Evolutionary conservation across 345 rosid species (phyloP).

Genomic region (Brassica rapa): DNA sequence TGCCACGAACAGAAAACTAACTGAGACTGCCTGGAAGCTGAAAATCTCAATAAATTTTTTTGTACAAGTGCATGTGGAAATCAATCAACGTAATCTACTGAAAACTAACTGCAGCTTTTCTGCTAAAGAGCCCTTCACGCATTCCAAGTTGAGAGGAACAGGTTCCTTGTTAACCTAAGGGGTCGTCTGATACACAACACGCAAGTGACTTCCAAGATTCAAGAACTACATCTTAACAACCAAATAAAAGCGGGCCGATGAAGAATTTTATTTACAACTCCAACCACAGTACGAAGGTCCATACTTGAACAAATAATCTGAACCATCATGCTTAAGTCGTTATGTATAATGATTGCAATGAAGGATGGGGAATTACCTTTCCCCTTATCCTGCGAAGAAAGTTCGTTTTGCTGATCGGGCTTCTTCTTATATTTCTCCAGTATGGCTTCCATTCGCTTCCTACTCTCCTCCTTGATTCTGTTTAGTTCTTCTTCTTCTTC

Average conservation of each 20-base stretch:
- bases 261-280: neutral
- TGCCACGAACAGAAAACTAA: constrained; percentile 33
- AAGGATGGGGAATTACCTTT: constrained; percentile 46
- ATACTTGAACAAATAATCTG: constrained; percentile 11
- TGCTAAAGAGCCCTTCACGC: neutral
- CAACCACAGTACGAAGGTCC: constrained; percentile 1
- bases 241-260: constrained; percentile 1
- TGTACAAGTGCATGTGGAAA: neutral
- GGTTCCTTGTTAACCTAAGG: neutral
- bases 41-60: constrained; percentile 23
- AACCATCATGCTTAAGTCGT: constrained; percentile 5
- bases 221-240: neutral
- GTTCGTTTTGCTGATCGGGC: constrained; percentile 51
- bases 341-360: neutral
- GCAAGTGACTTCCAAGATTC: neutral
- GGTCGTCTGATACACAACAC: neutral
- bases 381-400: constrained; percentile 36
- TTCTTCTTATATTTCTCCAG: constrained; percentile 69
- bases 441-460: constrained; percentile 81
- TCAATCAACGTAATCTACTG: constrained; percentile 13
- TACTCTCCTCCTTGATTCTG: constrained; percentile 88
- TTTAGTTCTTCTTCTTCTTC: constrained; percentile 82
- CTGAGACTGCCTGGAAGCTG: constrained; percentile 35
- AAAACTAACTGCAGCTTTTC: neutral
- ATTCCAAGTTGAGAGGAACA: constrained; percentile 5